phyloP scores from a whole-genome alignment of 1,284 basidiomycete species.

The Apiotrichum sp. region DNA sequence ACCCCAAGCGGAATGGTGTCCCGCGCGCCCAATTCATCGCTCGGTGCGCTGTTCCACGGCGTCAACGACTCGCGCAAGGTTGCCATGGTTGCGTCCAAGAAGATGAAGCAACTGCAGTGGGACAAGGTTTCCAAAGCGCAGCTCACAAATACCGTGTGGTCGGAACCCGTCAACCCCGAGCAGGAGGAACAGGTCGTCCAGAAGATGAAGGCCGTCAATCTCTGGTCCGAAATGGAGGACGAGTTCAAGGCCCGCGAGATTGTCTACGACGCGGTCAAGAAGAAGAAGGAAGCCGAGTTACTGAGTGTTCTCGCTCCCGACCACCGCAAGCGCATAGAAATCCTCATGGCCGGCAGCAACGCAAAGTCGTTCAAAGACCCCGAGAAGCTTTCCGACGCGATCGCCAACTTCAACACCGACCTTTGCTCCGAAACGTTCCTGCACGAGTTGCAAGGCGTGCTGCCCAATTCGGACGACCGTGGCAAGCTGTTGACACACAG shows the following conservation, averaged over 20 bases:
- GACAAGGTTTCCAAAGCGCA: slow-evolving; percentile 82
- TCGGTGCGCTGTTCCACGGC: slow-evolving; percentile 36
- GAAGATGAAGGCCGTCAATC: slow-evolving; percentile 72
- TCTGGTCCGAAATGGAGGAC: slow-evolving; percentile 96
- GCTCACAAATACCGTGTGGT: slow-evolving; percentile 83
- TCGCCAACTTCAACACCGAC: slow-evolving; percentile 75
- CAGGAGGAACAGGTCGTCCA: slow-evolving; percentile 66
- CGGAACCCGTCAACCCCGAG: slow-evolving; percentile 59
- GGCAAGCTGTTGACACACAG: slow-evolving; percentile 83
- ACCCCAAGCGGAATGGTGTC: slow-evolving; percentile 18
- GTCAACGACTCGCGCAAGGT: slow-evolving; percentile 62
- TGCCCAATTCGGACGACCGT: slow-evolving; percentile 86
- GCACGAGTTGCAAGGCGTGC: slow-evolving; percentile 72
- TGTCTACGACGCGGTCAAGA: slow-evolving; percentile 55
- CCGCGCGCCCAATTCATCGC: slow-evolving; percentile 34
- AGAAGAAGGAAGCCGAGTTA: slow-evolving; percentile 71
- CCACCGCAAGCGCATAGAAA: slow-evolving; percentile 86
- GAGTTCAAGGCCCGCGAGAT: slow-evolving; percentile 97
- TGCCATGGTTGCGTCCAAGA: slow-evolving; percentile 71
- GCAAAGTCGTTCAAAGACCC: slow-evolving; percentile 65
- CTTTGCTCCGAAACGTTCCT: slow-evolving; percentile 82
- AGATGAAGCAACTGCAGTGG: slow-evolving; percentile 99
- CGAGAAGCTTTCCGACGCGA: slow-evolving; percentile 73
- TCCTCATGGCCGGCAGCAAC: slow-evolving; percentile 68
- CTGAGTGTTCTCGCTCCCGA: slow-evolving; percentile 85